A percentile compares a stretch with the other conserved stretches of the same genome.
Evolutionary conservation across 371 early-diverging fungal species (phyloP).

Genomic region (Mortierella sp.): DNA sequence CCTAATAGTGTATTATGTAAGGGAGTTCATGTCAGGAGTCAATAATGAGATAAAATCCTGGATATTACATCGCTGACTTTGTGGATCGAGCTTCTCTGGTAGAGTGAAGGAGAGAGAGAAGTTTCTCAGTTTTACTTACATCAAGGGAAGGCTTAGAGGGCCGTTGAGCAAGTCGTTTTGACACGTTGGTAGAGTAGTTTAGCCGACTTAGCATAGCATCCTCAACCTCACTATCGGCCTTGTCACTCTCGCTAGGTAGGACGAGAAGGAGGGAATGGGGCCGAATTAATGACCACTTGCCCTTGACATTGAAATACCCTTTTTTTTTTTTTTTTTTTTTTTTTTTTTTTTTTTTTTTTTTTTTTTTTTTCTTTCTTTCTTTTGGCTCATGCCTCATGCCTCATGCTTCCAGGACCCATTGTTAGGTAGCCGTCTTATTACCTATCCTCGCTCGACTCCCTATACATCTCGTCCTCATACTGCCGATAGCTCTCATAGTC

Average conservation of each 20-base stretch:
- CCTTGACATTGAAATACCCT: too few species aligned
- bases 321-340: too few species aligned
- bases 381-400: background rate
- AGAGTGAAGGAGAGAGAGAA: background rate
- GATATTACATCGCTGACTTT: background rate
- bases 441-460: slow-evolving; percentile 32
- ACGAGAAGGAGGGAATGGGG: background rate
- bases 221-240: slow-evolving; percentile 48
- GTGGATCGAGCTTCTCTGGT: background rate
- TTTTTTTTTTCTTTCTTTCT: too few species aligned
- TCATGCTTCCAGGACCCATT: background rate
- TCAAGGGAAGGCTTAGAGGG: background rate
- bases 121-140: background rate
- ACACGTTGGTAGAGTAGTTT: slow-evolving; percentile 42
- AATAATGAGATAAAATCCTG: background rate
- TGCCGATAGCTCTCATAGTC: slow-evolving; percentile 38
- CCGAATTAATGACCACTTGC: background rate
- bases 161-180: slow-evolving; percentile 16
- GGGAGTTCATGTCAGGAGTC: too few species aligned
- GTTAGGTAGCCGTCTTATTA: background rate
- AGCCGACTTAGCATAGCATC: slow-evolving; percentile 40
- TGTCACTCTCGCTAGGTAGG: slow-evolving; percentile 18
- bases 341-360: too few species aligned
- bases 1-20: background rate
- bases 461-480: slow-evolving; percentile 50